These are phyloP conservation scores for Candida incommunis DNA, from an alignment of 805 yeast species.

Conservation along the genomic window DNA sequence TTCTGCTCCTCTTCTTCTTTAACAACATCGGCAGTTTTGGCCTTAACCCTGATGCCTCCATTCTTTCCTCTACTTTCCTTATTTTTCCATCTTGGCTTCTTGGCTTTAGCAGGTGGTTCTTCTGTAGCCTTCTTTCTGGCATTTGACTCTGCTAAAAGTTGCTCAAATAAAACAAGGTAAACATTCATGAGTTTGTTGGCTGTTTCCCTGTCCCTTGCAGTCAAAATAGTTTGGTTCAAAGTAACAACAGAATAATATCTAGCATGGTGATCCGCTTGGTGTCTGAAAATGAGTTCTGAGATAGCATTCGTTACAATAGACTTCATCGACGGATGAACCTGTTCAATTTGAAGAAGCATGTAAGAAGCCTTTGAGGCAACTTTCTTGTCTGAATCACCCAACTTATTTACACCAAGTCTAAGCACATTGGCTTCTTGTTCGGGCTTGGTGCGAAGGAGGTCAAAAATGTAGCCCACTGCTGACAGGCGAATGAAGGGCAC, in stretches of 20 bases:
- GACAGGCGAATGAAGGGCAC: conserved; percentile 76
- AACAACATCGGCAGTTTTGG: conserved; percentile 16
- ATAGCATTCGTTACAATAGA: conserved; percentile 63
- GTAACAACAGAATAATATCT: conserved; percentile 81
- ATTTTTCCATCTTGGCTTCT: conserved; percentile 53
- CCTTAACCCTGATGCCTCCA: conserved; percentile 39
- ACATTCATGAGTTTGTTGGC: conserved; percentile 76
- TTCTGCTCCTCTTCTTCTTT: conserved; percentile 68
- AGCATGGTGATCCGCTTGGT: conserved; percentile 66
- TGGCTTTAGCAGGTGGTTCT: conserved; percentile 30
- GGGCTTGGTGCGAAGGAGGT: conserved; percentile 70
- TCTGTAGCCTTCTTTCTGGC: conserved; percentile 28
- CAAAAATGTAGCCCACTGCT: conserved; percentile 63
- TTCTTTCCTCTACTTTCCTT: conserved; percentile 65
- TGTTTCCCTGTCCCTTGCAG: conserved; percentile 58
- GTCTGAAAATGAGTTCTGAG: conserved; percentile 64
- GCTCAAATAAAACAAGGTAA: conserved; percentile 77
- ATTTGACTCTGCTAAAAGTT: conserved; percentile 59
- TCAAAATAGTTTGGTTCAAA: conserved; percentile 81
- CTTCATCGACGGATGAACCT: conserved; percentile 94
- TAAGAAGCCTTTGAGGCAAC: conserved; percentile 83
- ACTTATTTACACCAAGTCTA: conserved; percentile 78
- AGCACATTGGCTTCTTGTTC: conserved; percentile 92
- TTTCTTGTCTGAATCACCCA: conserved; percentile 86
- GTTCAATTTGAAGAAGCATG: conserved; percentile 64